Base-by-base conservation (phyloP, 129 eudicot genomes). In the Flaveria ramosissima region DNA sequence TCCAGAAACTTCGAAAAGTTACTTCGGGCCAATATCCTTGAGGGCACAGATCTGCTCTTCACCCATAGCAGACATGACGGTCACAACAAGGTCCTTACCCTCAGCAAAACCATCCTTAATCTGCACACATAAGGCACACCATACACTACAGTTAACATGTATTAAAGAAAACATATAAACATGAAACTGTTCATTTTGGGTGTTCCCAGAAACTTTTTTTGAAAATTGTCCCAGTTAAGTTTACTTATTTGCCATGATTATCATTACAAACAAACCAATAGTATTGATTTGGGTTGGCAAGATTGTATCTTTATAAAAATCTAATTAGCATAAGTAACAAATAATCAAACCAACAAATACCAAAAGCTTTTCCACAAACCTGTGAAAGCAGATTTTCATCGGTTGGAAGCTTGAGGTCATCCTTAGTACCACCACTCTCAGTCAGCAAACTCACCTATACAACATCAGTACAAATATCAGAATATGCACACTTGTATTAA, bases 61-160 rank as follows among this genome's bases (percentile, higher is more conserved):
- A 48, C 96, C 92, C 96, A 90, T 90, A 63, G 96, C 89, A 60
- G 96, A 90, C 96, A 90, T 88, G 63, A 90, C 96, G 16, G 89
- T 81, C 84, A 90, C 91, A 67, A 88, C 88, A 68, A 90, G 86
- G 72, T 90, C 93, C 65, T 90, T 90, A 3, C 96, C 96, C 59
- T 88, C 93, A 13, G 79, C 88, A 80, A 90, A 90, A n/a, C 96
- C 96, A 71, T 84, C 93, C 86, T 79, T 86, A 77, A 90, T 88
- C 96, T 90, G 88, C 76, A 76, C 61, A 80, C 42, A n/a, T 26
- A 3, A 6, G 17, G n/a, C 17, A 47, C 20, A 57, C 8, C 8
- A 7, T 10, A 11, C 36, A 30, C 36, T 30, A 30, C 36, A 30
- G n/a, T 72, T 39, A 72, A 39, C 15, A 72, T 36, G 12, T 13